phyloP scores from a whole-genome alignment of 441 rosid genomes.

The Adansonia grandidieri region DNA sequence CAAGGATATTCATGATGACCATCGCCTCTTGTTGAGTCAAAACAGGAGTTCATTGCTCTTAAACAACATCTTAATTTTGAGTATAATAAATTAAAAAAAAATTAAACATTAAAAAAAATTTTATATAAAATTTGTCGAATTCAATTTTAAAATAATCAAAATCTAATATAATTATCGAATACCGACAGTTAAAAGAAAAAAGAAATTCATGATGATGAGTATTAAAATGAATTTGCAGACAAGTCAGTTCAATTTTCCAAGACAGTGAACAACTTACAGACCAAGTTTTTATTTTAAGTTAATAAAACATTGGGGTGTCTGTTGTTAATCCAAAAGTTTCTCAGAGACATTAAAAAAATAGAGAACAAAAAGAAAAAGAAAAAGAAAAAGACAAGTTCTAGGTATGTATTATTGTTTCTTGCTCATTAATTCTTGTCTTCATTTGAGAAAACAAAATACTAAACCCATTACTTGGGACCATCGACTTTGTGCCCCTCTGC shows the following conservation, averaged over 20 bases:
- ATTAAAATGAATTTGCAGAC: not conserved
- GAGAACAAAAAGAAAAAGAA: too few species aligned
- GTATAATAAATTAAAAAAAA: too few species aligned
- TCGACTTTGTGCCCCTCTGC: not conserved
- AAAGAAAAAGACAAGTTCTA: not conserved
- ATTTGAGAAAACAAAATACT: not conserved
- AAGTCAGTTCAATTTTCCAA: not conserved
- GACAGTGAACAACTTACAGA: not conserved
- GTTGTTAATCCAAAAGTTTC: conserved; percentile 5
- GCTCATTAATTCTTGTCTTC: not conserved
- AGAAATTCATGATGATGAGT: too few species aligned
- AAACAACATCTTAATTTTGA: too few species aligned
- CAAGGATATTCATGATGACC: too few species aligned
- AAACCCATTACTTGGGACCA: not conserved
- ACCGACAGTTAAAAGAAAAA: too few species aligned
- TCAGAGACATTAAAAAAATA: not conserved
- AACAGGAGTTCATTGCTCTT: too few species aligned
- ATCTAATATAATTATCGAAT: too few species aligned
- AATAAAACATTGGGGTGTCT: not conserved
- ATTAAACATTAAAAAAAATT: too few species aligned
- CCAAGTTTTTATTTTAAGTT: not conserved
- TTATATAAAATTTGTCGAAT: too few species aligned
- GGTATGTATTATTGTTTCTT: not conserved
- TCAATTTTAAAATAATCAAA: too few species aligned
- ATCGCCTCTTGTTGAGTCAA: too few species aligned